Evolutionary conservation across 768 basidiomycete genomes (phyloP), one percentile per base, ranked within the genome.

Genomic region (Podaxis sp.): DNA sequence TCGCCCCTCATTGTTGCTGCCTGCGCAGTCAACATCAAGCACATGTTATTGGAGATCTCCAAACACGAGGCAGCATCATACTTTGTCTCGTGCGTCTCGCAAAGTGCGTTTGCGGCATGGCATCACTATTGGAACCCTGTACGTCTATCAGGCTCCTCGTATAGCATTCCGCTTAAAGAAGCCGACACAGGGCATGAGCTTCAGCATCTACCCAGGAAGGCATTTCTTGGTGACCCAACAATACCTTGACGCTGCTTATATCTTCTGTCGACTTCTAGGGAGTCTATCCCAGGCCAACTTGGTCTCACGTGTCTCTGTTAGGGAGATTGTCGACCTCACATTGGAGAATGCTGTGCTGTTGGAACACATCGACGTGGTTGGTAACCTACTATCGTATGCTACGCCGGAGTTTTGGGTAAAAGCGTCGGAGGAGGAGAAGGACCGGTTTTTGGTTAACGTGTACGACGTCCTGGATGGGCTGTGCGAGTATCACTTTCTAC

Each of bases 91-190:
- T 61, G 59, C 22, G 15, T 61, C 9, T 53, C 59, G 13, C 39
- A 53, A 30, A 61, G 59, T 44, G 59, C 52, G 52, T 61, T 61
- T 33, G n/a, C 40, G 8, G 59, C 59, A 17, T 61, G 59, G 59
- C 59, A 61, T 46, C 59, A 61, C 39, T 61, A 61, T 30, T 61
- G 59, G 59, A 61, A 61, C 59, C 59, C 59, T 54, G 59, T 61
- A 53, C n/a, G 59, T 46, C 11, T 53, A 26, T 19, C 39, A 44
- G 22, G 3, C 24, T 61, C 24, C 6, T 26, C 42, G 5, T 38
- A 36, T 42, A 15, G 44, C 40, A 61, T 44, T 19, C 28, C 2
- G 11, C 36, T 44, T 24, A 52, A 17, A 19, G 52, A 48, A 24
- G 17, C 17, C 53, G 36, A 12, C 42, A 1, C 40, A 55, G 61